A percentile compares a stretch with the other conserved stretches of the same genome.
phyloP scores from a whole-genome alignment of 306 rosid species.

The Casuarina glauca region DNA sequence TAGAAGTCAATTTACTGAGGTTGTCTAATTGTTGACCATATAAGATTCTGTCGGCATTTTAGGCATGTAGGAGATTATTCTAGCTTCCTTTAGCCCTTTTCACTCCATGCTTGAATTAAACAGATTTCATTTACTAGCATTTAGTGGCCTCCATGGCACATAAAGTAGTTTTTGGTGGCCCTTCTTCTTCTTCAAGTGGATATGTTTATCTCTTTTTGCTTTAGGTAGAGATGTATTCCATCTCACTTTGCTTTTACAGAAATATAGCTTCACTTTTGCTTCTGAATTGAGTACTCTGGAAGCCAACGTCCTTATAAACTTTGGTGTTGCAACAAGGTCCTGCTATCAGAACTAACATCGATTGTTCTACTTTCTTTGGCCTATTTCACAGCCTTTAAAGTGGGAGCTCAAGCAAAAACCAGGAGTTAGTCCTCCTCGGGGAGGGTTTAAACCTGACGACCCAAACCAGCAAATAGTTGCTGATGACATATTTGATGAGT shows the following conservation, averaged over 20 bases:
- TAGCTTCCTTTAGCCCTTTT: neutral
- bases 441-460: conserved; percentile 89
- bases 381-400: conserved; percentile 72
- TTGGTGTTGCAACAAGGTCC: neutral
- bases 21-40: neutral
- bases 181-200: neutral
- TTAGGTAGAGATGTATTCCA: neutral
- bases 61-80: neutral
- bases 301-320: neutral
- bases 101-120: neutral
- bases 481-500: conserved; percentile 94
- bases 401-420: conserved; percentile 99
- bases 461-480: conserved; percentile 98
- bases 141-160: neutral
- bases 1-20: neutral
- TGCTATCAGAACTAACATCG: neutral
- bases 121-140: neutral
- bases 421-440: conserved; percentile 99
- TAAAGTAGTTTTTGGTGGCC: neutral
- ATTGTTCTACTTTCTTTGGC: conserved; percentile 32
- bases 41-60: neutral
- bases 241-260: neutral
- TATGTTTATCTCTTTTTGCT: neutral
- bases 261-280: neutral
- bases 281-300: neutral